Evolutionary conservation across 2,329 filamentous ascomycete species (phyloP), one percentile per base, ranked within the genome.

Genomic region (Fusarium chaquense): DNA sequence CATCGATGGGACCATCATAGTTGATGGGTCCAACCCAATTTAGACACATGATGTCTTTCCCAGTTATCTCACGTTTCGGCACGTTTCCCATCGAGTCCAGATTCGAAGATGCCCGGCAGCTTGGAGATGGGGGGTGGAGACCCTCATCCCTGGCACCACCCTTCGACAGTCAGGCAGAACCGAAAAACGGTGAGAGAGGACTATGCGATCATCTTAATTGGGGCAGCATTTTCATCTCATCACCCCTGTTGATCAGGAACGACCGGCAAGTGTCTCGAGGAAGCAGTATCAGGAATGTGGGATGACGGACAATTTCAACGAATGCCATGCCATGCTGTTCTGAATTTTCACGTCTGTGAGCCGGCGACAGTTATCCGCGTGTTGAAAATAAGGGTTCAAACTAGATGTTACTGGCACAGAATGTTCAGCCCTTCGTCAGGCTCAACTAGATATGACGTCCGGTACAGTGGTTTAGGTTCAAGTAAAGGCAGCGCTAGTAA

Each of bases 141-240:
- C 35, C 40, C 58, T 52, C 53, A 46, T 61, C 41, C 54, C 38
- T 66, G 59, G 52, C 58, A 62, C 57, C 53, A 64, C 56, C 66
- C 58, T 67, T 71, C 62, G 46, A 54, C 52, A 49, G 49, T 54
- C 65, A 68, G 52, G 46, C 54, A 69, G 63, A 68, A 67, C 58
- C 61, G 59, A 69, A 64, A 55, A 56, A 67, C 44, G 58, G 52
- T 43, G 65, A 67, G 59, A 44, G 63, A 43, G 35, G 62, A 55
- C 64, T 69, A 60, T 68, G 63, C 64, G 65, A 71, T 73, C 64
- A 65, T 67, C 55, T 60, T 41, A 40, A 28, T 52, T 52, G 57
- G 56, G 40, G 58, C 67, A 45, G 58, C 62, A 73, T 63, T 61
- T 73, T 73, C 69, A 73, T 65, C 69, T 70, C 63, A 67, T 67